phyloP scores from a whole-genome alignment of 2,329 filamentous ascomycete species.

The Cercospora sp. region DNA sequence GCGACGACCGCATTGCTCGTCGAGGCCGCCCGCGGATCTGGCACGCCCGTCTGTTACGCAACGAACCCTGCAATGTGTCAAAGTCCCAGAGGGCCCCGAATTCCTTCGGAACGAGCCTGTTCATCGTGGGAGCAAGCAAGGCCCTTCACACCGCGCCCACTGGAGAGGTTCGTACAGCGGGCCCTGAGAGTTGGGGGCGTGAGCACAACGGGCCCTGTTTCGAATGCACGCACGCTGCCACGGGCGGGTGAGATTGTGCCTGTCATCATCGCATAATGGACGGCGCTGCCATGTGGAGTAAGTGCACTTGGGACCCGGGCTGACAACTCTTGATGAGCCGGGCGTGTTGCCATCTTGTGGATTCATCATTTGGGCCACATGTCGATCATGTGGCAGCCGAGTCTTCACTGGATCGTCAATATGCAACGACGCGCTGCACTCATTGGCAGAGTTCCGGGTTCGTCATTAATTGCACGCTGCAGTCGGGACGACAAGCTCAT shows the following conservation, averaged over 20 bases:
- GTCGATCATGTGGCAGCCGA: not conserved
- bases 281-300: not conserved
- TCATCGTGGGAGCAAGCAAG: not conserved
- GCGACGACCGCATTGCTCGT: not conserved
- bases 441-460: constrained; percentile 14
- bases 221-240: constrained; percentile 1
- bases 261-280: not conserved
- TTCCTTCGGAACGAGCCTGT: constrained; percentile 13
- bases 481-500: constrained; percentile 7
- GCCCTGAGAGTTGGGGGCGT: not conserved
- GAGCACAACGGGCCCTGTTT: not conserved
- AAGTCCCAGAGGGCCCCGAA: constrained; percentile 10
- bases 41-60: constrained; percentile 7
- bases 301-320: not conserved
- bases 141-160: not conserved
- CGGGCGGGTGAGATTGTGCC: not conserved
- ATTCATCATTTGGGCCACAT: not conserved
- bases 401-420: constrained; percentile 19
- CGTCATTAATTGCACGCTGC: constrained; percentile 10
- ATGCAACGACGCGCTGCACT: constrained; percentile 7
- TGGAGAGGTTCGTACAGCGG: not conserved
- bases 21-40: constrained; percentile 1
- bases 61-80: constrained; percentile 22
- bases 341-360: not conserved
- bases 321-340: not conserved